Conservation (phyloP, 345 rosid genomes). For the Luvunga scandens region DNA sequence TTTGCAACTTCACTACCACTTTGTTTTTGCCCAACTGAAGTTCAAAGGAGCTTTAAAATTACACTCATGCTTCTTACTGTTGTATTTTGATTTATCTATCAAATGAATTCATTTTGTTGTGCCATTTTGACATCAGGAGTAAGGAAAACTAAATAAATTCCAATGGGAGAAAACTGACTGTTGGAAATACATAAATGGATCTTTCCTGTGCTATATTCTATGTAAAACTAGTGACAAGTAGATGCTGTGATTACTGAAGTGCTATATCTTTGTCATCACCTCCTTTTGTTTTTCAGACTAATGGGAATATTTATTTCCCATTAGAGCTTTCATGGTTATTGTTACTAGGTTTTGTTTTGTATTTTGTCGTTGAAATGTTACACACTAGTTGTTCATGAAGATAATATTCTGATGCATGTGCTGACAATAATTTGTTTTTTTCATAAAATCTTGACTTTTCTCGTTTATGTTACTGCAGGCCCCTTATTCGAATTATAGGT, state of each 20-base stretch:
- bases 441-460: not conserved
- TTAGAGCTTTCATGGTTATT: not conserved
- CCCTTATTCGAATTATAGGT: conserved; percentile 93
- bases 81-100: not conserved
- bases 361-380: not conserved
- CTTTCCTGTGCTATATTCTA: not conserved
- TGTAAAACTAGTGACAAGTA: not conserved
- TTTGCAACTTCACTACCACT: not conserved
- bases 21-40: not conserved
- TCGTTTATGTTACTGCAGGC: conserved; percentile 51
- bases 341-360: not conserved
- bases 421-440: not conserved
- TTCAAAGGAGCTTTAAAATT: not conserved
- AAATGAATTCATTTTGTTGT: not conserved
- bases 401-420: not conserved
- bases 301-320: not conserved
- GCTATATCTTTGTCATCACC: not conserved
- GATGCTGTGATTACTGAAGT: not conserved
- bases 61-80: not conserved
- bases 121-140: not conserved
- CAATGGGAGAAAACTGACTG: not conserved
- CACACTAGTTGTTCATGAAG: not conserved
- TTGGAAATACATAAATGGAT: not conserved
- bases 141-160: not conserved
- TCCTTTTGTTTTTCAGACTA: not conserved